Evolutionary conservation across 2,329 filamentous ascomycete genomes (phyloP).

Genomic region (Lizonia empirigonia): DNA sequence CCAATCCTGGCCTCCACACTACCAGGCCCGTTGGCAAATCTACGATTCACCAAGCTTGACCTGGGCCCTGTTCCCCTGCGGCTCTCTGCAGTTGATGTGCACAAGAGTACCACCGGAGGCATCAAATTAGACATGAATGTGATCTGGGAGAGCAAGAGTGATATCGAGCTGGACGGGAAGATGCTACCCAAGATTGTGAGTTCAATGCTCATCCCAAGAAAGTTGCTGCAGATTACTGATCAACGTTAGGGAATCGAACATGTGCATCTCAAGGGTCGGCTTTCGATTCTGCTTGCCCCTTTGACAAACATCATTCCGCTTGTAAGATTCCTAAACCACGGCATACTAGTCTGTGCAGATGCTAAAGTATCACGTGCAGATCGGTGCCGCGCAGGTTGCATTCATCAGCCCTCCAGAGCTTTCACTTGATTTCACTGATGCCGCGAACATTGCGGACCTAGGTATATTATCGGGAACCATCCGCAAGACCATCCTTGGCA

Average conservation of each 20-base stretch:
- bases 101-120: constrained; percentile 52
- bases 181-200: constrained; percentile 53
- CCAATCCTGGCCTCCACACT: constrained; percentile 56
- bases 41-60: constrained; percentile 56
- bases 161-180: constrained; percentile 55
- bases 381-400: constrained; percentile 56
- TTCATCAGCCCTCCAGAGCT: constrained; percentile 58
- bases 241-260: constrained; percentile 52
- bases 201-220: not conserved
- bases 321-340: constrained; percentile 44
- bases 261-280: constrained; percentile 52
- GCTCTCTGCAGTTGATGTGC: constrained; percentile 53
- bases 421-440: constrained; percentile 56
- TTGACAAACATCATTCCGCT: constrained; percentile 55
- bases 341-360: not conserved
- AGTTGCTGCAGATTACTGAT: not conserved
- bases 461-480: constrained; percentile 51
- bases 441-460: constrained; percentile 53
- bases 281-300: constrained; percentile 54
- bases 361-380: constrained; percentile 40
- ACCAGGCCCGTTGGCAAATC: constrained; percentile 51
- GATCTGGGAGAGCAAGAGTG: constrained; percentile 54
- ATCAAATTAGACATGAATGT: constrained; percentile 59
- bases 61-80: constrained; percentile 52
- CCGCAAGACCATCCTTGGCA: constrained; percentile 53